phyloP scores from a whole-genome alignment of 306 rosid genomes.

The Cucumis hystrix region DNA sequence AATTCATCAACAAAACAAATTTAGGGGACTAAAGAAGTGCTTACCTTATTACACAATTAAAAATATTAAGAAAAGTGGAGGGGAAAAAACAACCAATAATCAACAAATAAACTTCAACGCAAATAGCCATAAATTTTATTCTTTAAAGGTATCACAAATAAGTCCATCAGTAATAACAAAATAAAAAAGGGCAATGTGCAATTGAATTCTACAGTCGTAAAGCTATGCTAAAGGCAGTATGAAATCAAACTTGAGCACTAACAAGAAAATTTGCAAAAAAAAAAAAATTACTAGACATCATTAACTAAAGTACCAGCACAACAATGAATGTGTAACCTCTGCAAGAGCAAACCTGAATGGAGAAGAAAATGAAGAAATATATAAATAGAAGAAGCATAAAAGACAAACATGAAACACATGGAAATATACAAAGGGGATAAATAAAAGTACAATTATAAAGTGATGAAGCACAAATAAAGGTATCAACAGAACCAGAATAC shows the following conservation, averaged over 20 bases:
- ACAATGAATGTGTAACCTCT: too few species aligned
- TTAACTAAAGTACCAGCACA: background rate
- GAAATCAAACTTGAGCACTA: background rate
- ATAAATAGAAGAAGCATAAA: too few species aligned
- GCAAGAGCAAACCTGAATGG: too few species aligned
- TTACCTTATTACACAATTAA: background rate
- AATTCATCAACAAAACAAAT: conserved; percentile 14
- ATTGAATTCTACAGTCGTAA: background rate
- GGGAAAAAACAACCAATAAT: too few species aligned
- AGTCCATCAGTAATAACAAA: background rate
- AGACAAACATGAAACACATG: too few species aligned
- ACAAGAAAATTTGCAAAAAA: background rate
- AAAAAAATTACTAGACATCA: background rate
- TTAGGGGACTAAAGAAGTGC: background rate
- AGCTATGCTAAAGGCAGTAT: background rate
- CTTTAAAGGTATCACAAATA: background rate
- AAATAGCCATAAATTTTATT: background rate
- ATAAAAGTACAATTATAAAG: too few species aligned
- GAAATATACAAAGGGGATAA: too few species aligned
- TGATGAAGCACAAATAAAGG: too few species aligned
- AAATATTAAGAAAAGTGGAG: background rate
- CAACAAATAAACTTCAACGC: background rate
- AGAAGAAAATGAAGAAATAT: too few species aligned
- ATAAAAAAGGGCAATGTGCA: background rate
- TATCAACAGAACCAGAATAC: too few species aligned